Conservation (phyloP, 495 filamentous ascomycete species). For the Penicillium paradoxum region DNA sequence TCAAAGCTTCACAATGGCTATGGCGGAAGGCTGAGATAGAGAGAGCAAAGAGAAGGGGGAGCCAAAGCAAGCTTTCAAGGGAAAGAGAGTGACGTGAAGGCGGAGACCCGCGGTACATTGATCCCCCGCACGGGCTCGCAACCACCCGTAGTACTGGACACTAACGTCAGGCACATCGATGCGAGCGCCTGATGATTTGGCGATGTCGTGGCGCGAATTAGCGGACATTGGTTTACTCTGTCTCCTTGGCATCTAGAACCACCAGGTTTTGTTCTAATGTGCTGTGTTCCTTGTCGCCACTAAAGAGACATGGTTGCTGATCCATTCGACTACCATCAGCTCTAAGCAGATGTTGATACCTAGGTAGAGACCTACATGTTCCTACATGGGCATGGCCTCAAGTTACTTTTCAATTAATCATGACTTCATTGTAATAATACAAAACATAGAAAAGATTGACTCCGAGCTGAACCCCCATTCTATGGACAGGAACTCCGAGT, state of each 20-base stretch:
- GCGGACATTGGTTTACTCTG: not conserved
- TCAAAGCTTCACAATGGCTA: not conserved
- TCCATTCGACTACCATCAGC: no score
- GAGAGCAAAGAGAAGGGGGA: not conserved
- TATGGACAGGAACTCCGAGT: slow-evolving; percentile 16
- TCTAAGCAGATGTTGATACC: no score
- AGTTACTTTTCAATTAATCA: not conserved
- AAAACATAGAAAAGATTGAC: slow-evolving; percentile 8
- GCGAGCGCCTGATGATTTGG: not conserved
- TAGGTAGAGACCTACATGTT: no score
- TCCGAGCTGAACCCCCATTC: slow-evolving; percentile 3
- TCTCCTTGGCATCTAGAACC: not conserved
- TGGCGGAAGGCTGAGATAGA: not conserved
- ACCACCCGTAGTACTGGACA: slow-evolving; percentile 1
- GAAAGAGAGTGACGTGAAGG: slow-evolving; percentile 20
- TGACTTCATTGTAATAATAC: not conserved
- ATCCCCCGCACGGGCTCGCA: slow-evolving; percentile 13
- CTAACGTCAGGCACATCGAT: slow-evolving; percentile 17
- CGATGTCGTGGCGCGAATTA: not conserved
- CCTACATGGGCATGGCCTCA: no score
- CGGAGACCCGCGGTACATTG: slow-evolving; percentile 16
- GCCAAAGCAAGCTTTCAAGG: slow-evolving; percentile 1
- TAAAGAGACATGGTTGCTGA: not conserved
- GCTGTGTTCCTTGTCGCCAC: no score
- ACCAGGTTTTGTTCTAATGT: no score